A percentile compares a stretch with the other conserved stretches of the same genome.
Evolutionary conservation across 225 moss, liverwort and hornwort species (phyloP).

Genomic region (Rhytidiadelphus loreus): DNA sequence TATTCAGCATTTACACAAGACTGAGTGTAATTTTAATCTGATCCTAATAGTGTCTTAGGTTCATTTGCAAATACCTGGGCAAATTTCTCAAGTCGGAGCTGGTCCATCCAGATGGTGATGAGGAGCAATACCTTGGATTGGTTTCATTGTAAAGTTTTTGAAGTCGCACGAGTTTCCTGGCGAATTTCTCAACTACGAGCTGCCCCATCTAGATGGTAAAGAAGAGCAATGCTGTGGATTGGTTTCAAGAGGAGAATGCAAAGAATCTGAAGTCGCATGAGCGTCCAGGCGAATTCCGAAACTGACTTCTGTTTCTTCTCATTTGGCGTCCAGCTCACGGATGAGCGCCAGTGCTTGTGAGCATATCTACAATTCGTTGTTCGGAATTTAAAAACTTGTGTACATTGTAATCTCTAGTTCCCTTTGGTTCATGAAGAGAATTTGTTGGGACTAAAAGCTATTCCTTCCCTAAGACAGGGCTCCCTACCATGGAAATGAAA

Average conservation of each 20-base stretch:
- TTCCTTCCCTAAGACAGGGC: no score
- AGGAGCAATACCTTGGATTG: conserved; percentile 52
- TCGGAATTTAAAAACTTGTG: no score
- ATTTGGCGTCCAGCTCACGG: not conserved
- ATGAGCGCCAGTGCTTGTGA: no score
- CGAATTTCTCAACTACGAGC: conserved; percentile 15
- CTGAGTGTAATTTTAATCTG: not conserved
- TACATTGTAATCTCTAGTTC: no score
- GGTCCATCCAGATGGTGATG: conserved; percentile 42
- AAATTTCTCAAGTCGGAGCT: conserved; percentile 46
- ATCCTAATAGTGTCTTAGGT: not conserved
- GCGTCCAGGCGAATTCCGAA: not conserved
- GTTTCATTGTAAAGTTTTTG: not conserved
- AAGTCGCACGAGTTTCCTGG: not conserved
- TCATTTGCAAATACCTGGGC: conserved; percentile 17
- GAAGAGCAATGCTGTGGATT: conserved; percentile 48
- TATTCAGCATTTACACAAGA: not conserved
- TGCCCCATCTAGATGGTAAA: conserved; percentile 49
- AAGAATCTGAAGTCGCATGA: not conserved
- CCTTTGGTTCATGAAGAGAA: no score
- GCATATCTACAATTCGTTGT: no score
- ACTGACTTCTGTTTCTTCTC: not conserved
- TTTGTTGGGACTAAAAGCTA: no score
- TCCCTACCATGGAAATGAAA: no score
- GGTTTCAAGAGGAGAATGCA: not conserved